A percentile compares a stretch with the other conserved stretches of the same genome.
Conservation (phyloP, 495 filamentous ascomycete species). For the Xylaria venustula region DNA sequence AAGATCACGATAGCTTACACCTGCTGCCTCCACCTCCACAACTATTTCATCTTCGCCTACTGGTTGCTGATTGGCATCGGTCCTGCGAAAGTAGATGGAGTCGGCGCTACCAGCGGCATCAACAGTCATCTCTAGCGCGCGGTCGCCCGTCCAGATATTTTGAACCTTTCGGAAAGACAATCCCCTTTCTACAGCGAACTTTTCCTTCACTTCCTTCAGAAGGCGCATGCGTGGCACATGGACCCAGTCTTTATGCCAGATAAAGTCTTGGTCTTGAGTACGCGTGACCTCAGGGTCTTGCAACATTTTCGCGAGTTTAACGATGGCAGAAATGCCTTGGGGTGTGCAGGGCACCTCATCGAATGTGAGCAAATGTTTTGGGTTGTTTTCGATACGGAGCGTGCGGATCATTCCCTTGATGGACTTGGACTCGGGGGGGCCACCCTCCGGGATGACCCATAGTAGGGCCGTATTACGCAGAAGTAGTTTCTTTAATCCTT, state of each 20-base stretch:
- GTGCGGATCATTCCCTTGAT: conserved; percentile 8
- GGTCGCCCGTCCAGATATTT: conserved; percentile 23
- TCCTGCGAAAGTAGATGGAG: conserved; percentile 47
- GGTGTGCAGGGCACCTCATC: neutral
- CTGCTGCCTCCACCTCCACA: conserved; percentile 46
- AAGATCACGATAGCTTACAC: conserved; percentile 50
- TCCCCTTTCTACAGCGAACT: conserved; percentile 3
- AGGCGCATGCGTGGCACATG: conserved; percentile 2
- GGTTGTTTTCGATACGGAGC: neutral
- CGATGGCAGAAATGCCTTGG: conserved; percentile 1
- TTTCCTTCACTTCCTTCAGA: neutral
- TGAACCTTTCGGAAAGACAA: conserved; percentile 2
- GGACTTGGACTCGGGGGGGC: neutral
- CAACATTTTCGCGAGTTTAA: neutral
- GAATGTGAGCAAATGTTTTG: neutral
- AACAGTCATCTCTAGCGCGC: conserved; percentile 31
- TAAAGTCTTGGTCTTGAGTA: conserved; percentile 6
- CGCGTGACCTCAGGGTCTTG: neutral
- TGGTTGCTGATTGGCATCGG: conserved; percentile 26
- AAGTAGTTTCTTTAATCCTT: conserved; percentile 2
- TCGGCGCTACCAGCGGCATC: conserved; percentile 43
- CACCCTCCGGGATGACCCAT: conserved; percentile 11
- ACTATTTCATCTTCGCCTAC: conserved; percentile 35
- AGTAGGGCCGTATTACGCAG: conserved; percentile 4
- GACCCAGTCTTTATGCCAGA: neutral